phyloP scores from a whole-genome alignment of 306 rosid genomes.

The Benincasa hispida region DNA sequence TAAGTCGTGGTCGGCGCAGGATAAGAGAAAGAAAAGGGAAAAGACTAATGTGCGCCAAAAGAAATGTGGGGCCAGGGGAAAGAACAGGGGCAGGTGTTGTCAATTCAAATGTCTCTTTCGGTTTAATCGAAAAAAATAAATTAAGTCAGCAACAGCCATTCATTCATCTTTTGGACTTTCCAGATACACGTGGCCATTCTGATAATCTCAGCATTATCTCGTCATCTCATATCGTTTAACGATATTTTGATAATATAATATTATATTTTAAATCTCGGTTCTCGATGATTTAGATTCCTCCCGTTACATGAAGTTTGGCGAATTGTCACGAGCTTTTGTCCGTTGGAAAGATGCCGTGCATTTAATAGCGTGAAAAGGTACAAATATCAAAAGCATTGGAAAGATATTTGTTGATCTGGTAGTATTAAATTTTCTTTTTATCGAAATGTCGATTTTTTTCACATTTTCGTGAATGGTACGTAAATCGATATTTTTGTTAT shows the following conservation, averaged over 20 bases:
- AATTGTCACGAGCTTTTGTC: slow-evolving; percentile 7
- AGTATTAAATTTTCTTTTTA: no score
- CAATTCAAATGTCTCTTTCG: slow-evolving; percentile 24
- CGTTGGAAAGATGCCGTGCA: not conserved
- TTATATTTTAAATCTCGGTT: not conserved
- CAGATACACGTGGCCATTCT: not conserved
- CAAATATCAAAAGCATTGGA: not conserved
- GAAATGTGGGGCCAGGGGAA: not conserved
- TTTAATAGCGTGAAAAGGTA: not conserved
- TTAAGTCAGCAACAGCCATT: slow-evolving; percentile 9
- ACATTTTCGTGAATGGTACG: no score
- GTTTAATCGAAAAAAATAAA: slow-evolving; percentile 6
- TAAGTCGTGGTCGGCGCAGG: not conserved
- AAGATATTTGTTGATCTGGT: not conserved
- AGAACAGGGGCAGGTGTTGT: slow-evolving; percentile 4
- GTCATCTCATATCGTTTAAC: not conserved
- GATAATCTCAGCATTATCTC: not conserved
- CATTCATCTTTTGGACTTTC: slow-evolving; percentile 3
- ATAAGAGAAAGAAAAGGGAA: not conserved
- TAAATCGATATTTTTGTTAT: no score
- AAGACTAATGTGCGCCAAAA: not conserved
- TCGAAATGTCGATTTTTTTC: no score
- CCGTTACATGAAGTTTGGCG: not conserved
- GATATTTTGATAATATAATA: not conserved
- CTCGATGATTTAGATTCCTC: not conserved